Evolutionary conservation across 2,329 filamentous ascomycete genomes (phyloP), one percentile per base, ranked within the genome.

Genomic region (Neoascochyta sp.): DNA sequence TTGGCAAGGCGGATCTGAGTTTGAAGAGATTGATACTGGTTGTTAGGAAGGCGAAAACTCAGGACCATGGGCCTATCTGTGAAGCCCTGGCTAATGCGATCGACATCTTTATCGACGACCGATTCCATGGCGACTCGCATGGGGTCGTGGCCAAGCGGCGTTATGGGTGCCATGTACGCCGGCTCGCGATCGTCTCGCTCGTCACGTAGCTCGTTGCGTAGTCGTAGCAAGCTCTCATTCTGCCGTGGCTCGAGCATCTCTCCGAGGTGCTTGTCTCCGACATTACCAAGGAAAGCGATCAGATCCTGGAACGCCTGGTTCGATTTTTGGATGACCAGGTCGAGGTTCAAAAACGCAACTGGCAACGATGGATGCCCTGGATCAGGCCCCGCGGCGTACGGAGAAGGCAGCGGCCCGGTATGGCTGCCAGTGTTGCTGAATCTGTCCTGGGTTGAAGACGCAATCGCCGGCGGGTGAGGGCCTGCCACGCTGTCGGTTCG

Each of bases 131-230:
- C 56, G 4, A 47, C 34, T 12, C 59, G 57, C 25, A 71, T 50
- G 8, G 65, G 63, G 42, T 70, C 66, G 21, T 68, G 60, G 18
- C 61, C 60, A 4, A 65, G 49, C 8, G 60, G 57, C 10, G 63
- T 64, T 14, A 74, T 74, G 4, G 70, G 69, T 14, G 71, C 64
- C 51, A 73, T 65, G 40, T 70, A 72, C 16, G 68, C 52, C 9
- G 71, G 70, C 32, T 74, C 70, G 20, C 66, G 62, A 16, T 60
- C 54, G 22, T 70, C 66, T 27, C 67, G 52, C 40, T 74, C 71
- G 20, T 66, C 62, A 20, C 68, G 59, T 27, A 75, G 50, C 10
- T 64, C 58, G 27, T 60, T 65, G 22, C 67, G 64, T 18, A 74
- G 54, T 9, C 59, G 52, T 24, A 66, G 62, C 39, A 74, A 57